Conservation (phyloP, 1,284 basidiomycete species). For the Lentinus polychrous region DNA sequence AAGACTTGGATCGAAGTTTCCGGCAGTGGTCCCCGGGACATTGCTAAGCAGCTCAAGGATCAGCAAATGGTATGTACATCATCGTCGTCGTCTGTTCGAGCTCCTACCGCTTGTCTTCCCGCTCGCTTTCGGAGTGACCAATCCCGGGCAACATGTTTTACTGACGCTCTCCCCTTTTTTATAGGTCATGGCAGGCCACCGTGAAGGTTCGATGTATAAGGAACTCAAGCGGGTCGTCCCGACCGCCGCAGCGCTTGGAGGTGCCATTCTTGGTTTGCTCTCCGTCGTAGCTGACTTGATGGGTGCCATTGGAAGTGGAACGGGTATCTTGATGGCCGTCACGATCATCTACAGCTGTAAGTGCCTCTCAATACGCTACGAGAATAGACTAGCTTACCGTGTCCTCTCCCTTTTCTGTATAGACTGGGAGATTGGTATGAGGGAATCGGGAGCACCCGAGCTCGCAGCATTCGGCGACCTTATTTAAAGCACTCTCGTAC, state of each 20-base stretch:
- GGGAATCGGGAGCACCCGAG: conserved; percentile 70
- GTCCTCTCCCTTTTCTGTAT: conserved; percentile 6
- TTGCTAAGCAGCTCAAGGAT: conserved; percentile 98
- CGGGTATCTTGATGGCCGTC: conserved; percentile 96
- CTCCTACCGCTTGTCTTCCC: too few species aligned
- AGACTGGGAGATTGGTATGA: conserved; percentile 79
- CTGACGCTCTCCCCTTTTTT: not conserved
- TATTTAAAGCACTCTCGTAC: too few species aligned
- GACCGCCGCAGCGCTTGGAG: conserved; percentile 95
- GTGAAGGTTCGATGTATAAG: conserved; percentile 98
- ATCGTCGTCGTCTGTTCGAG: not conserved
- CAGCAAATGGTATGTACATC: conserved; percentile 78
- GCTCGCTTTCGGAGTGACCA: too few species aligned
- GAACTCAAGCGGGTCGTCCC: conserved; percentile 97
- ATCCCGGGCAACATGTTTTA: too few species aligned
- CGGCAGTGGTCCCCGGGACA: conserved; percentile 90
- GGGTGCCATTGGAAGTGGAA: conserved; percentile 94
- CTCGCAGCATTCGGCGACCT: conserved; percentile 68
- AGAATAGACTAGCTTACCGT: too few species aligned
- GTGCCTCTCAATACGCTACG: conserved; percentile 22
- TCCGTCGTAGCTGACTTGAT: conserved; percentile 96
- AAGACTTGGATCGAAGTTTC: conserved; percentile 99
- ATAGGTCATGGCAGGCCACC: conserved; percentile 92
- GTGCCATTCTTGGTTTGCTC: conserved; percentile 89
- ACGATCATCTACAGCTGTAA: conserved; percentile 94